Conservation (phyloP, 2,329 filamentous ascomycete genomes). For the Epichloe gansuensis region DNA sequence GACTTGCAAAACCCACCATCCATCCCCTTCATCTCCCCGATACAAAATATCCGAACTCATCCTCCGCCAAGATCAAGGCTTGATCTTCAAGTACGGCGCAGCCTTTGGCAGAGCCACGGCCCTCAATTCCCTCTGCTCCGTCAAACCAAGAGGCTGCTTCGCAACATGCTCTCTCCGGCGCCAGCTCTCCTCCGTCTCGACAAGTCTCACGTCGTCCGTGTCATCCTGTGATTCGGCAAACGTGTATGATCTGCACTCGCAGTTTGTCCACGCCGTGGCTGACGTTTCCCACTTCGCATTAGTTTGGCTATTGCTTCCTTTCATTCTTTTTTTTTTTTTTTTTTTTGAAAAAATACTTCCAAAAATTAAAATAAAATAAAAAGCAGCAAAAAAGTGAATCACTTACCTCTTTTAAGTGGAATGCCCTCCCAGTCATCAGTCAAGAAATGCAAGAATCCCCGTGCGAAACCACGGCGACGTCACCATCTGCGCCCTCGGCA, state of each 20-base stretch:
- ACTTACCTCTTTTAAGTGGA: constrained; percentile 27
- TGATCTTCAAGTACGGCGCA: constrained; percentile 25
- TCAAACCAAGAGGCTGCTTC: constrained; percentile 25
- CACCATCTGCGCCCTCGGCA: constrained; percentile 33
- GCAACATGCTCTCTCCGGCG: constrained; percentile 28
- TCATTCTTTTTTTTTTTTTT: not conserved
- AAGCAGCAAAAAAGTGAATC: not conserved
- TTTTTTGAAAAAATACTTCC: too few relatives aligned
- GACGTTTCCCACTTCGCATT: not conserved
- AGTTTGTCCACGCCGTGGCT: constrained; percentile 66
- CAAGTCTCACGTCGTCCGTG: constrained; percentile 34
- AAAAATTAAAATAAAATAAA: not conserved
- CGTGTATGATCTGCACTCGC: constrained; percentile 56
- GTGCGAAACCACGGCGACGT: constrained; percentile 70
- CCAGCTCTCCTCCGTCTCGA: constrained; percentile 39
- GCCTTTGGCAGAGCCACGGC: constrained; percentile 24
- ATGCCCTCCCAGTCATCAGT: constrained; percentile 68
- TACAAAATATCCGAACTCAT: not conserved
- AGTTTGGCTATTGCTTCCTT: not conserved
- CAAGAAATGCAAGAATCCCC: constrained; percentile 78
- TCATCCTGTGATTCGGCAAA: constrained; percentile 43
- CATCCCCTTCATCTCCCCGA: too few relatives aligned
- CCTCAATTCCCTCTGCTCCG: constrained; percentile 34
- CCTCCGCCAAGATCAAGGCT: not conserved
- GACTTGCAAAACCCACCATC: too few relatives aligned